Evolutionary conservation across 805 yeast species (phyloP).

Genomic region (Debaryomyces hansenii): DNA sequence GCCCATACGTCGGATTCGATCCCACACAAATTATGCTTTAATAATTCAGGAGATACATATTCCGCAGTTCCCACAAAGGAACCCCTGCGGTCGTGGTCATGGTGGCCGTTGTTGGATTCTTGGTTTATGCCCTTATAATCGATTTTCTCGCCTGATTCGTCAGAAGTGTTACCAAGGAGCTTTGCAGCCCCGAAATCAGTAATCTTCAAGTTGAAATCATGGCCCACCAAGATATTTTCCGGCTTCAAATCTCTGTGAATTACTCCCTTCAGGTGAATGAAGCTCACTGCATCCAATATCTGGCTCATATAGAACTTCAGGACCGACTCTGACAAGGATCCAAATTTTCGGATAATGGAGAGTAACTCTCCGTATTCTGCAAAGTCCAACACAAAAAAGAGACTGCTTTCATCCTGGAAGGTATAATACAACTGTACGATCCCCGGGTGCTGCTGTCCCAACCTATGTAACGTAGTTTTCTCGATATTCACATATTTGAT

Average conservation of each 20-base stretch:
- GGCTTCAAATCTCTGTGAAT: constrained; percentile 95
- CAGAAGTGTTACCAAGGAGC: constrained; percentile 45
- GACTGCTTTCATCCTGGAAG: constrained; percentile 84
- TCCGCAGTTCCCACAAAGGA: constrained; percentile 98
- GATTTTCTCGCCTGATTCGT: constrained; percentile 30
- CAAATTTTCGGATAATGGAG: constrained; percentile 71
- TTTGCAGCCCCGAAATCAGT: constrained; percentile 99
- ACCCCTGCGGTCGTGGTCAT: constrained; percentile 36
- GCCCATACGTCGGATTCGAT: constrained; percentile 93
- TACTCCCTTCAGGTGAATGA: constrained; percentile 85
- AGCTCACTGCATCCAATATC: constrained; percentile 84
- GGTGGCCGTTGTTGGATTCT: constrained; percentile 25
- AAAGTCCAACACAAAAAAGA: constrained; percentile 89
- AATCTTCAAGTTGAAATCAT: constrained; percentile 83
- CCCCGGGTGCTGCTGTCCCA: constrained; percentile 90
- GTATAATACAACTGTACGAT: constrained; percentile 89
- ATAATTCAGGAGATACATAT: constrained; percentile 89
- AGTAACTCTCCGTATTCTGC: constrained; percentile 95
- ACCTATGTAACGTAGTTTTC: constrained; percentile 79
- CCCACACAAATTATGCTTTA: constrained; percentile 77
- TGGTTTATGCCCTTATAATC: constrained; percentile 26
- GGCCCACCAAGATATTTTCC: constrained; percentile 82
- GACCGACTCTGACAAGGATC: constrained; percentile 73
- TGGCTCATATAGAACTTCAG: constrained; percentile 82
- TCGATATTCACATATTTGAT: constrained; percentile 96